phyloP scores from a whole-genome alignment of 192 early-diverging fungal genomes.

The Backusella westeae region DNA sequence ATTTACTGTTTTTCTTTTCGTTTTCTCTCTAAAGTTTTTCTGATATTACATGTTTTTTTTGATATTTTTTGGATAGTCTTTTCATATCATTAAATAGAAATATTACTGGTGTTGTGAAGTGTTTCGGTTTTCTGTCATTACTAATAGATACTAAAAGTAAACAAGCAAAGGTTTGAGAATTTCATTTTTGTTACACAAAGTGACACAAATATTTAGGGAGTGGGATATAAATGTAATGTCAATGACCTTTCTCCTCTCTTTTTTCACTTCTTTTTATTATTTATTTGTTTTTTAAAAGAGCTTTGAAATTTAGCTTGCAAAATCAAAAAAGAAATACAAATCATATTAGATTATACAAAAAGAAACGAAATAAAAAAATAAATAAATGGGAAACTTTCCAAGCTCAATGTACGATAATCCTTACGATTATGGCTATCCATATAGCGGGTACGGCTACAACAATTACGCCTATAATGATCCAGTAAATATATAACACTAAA shows the following conservation, averaged over 20 bases:
- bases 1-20: background rate
- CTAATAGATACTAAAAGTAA: background rate
- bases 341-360: background rate
- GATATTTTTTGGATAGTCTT: background rate
- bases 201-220: background rate
- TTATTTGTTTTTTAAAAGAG: background rate
- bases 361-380: background rate
- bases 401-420: background rate
- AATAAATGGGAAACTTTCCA: background rate
- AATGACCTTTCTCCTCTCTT: background rate
- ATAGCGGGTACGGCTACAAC: background rate
- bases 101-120: background rate
- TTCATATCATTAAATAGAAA: background rate
- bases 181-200: background rate
- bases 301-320: background rate
- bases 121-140: slow-evolving; percentile 5
- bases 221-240: background rate
- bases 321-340: background rate
- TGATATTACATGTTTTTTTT: background rate
- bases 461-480: slow-evolving; percentile 2
- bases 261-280: background rate
- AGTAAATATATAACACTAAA: background rate
- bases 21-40: background rate
- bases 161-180: background rate
- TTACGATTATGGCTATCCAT: background rate